Percentiles rank a stretch among this genome's conserved stretches.
These are phyloP conservation scores for Populus simonii DNA, from an alignment of 345 rosid genomes.

Conservation along the genomic window DNA sequence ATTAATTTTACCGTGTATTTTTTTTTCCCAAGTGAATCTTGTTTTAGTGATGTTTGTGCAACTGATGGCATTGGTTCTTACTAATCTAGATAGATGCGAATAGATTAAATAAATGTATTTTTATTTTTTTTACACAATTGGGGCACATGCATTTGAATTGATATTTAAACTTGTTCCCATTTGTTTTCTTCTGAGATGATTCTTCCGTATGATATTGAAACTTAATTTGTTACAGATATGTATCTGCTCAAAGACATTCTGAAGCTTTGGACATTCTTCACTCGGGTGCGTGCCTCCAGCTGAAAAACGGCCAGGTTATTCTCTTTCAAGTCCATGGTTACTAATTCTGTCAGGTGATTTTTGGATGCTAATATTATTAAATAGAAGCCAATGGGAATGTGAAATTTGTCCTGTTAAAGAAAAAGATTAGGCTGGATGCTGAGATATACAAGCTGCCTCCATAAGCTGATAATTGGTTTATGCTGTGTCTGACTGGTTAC, in stretches of 20 bases:
- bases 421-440: neutral
- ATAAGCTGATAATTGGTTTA: neutral
- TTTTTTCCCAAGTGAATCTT: neutral
- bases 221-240: slow-evolving; percentile 45
- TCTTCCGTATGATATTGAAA: neutral
- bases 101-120: neutral
- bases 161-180: neutral
- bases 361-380: neutral
- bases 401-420: neutral
- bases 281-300: slow-evolving; percentile 82
- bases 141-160: neutral
- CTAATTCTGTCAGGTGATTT: neutral
- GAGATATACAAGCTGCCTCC: neutral
- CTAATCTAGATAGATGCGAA: neutral
- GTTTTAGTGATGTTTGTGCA: neutral
- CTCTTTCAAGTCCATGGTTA: slow-evolving; percentile 7
- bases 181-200: neutral
- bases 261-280: slow-evolving; percentile 84
- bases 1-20: neutral
- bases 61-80: neutral
- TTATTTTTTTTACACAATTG: neutral
- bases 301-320: slow-evolving; percentile 68
- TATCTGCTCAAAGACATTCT: slow-evolving; percentile 62
- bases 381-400: neutral
- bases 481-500: neutral